Base-by-base conservation (phyloP, 495 filamentous ascomycete genomes). In the Xylaria intraflava region DNA sequence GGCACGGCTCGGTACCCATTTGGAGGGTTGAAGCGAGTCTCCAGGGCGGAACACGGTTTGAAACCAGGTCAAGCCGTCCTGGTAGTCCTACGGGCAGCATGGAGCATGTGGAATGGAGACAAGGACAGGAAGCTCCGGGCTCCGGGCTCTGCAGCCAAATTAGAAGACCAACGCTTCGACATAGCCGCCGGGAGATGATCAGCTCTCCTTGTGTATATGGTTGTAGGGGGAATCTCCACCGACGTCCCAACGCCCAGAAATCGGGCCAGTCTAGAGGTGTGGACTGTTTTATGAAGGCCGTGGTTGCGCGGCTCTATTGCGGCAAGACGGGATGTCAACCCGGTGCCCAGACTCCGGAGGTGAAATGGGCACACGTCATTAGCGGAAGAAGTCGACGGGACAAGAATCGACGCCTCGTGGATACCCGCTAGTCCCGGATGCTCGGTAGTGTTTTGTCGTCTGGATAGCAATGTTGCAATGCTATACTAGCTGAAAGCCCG, bases 221-320 rank as follows among this genome's bases (percentile, higher is more conserved):
- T n/a, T n/a, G n/a, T n/a, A n/a, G n/a, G n/a, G n/a, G 69, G 46
- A 11, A 61, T 51, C 1, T 44, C 26, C 11, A 73, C 38, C 19
- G 27, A 29, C 22, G 27, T 16, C 12, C 3, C 40, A 30, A 36
- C 19, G 27, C 12, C 30, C 31, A 36, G n/a, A 52, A 52, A 52
- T 43, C 38, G 50, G 40, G 45, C 50, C 50, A 52, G 45, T 52
- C 35, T 38, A 27, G 14, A 29, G 30, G 27, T 24, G 7, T 31
- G 16, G 30, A 31, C 23, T 12, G 24, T 29, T 29, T 17, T 19
- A 9, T 17, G 35, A 17, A 38, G n/a, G 17, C 14, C 31, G 31
- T 12, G 31, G 31, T 29, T 35, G 31, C 14, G 26, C 27, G 40
- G 42, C 26, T n/a, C n/a, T n/a, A 42, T 22, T 31, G 44, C 50